Conservation (phyloP, 2,329 filamentous ascomycete species). For the Phoma sp. region DNA sequence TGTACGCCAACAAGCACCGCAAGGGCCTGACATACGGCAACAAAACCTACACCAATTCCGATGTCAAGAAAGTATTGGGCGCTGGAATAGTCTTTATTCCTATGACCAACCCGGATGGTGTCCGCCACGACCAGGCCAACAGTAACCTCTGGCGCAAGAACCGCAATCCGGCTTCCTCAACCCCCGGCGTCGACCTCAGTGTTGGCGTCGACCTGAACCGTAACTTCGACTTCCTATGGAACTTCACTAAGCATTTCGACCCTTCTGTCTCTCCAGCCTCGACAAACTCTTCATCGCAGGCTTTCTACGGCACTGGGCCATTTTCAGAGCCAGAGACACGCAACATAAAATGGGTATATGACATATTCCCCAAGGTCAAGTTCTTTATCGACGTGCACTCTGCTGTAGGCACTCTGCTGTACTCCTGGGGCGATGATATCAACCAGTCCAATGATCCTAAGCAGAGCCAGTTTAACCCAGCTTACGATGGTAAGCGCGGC, state of each 20-base stretch:
- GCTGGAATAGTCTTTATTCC: constrained; percentile 62
- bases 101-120: constrained; percentile 42
- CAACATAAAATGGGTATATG: constrained; percentile 62
- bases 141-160: constrained; percentile 47
- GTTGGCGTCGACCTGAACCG: constrained; percentile 45
- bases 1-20: constrained; percentile 60
- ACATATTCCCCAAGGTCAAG: constrained; percentile 57
- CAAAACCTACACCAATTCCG: constrained; percentile 58
- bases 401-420: constrained; percentile 61
- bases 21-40: constrained; percentile 61
- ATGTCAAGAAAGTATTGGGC: constrained; percentile 61
- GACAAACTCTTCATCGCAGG: constrained; percentile 52
- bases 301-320: constrained; percentile 60
- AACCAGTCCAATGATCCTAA: constrained; percentile 56
- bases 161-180: constrained; percentile 49
- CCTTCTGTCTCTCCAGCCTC: constrained; percentile 51
- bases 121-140: constrained; percentile 40
- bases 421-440: constrained; percentile 65
- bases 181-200: constrained; percentile 19
- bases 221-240: constrained; percentile 63
- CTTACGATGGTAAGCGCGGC: constrained; percentile 62
- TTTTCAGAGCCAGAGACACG: constrained; percentile 66
- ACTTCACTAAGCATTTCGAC: constrained; percentile 58
- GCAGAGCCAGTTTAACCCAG: constrained; percentile 61
- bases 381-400: constrained; percentile 69